Percentiles rank a stretch among this genome's conserved stretches.
Conservation (phyloP, 345 rosid species). For the Iberis pinnata region DNA sequence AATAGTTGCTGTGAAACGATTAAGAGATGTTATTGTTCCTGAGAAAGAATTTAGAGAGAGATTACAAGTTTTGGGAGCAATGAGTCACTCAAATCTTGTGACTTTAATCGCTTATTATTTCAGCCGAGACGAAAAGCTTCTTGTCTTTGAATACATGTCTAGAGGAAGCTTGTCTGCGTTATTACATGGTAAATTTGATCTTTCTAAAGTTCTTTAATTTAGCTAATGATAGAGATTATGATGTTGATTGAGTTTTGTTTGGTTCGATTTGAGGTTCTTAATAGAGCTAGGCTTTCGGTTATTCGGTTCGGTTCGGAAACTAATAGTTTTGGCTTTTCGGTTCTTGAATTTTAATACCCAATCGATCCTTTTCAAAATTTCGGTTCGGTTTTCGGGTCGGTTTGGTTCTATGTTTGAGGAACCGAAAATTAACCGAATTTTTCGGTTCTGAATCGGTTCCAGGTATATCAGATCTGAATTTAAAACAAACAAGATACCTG, state of each 20-base stretch:
- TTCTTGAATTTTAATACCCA: too few species aligned
- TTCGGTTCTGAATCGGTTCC: too few species aligned
- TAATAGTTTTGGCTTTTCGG: too few species aligned
- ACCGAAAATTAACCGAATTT: too few species aligned
- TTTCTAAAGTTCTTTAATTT: not conserved
- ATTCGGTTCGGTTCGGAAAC: too few species aligned
- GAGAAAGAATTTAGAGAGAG: constrained; percentile 69
- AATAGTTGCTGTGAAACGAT: constrained; percentile 75
- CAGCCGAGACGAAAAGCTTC: constrained; percentile 58
- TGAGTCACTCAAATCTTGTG: constrained; percentile 68
- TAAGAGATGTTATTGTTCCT: constrained; percentile 63
- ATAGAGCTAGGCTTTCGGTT: too few species aligned
- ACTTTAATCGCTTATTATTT: constrained; percentile 47
- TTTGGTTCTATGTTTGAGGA: too few species aligned
- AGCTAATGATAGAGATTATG: constrained; percentile 5
- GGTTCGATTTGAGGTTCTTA: not conserved
- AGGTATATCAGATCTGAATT: too few species aligned
- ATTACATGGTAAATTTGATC: constrained; percentile 45
- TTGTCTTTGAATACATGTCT: constrained; percentile 57
- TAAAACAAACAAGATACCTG: too few species aligned
- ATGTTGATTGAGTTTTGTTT: not conserved
- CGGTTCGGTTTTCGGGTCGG: too few species aligned
- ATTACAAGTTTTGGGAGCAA: constrained; percentile 59
- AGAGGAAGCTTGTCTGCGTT: constrained; percentile 69
- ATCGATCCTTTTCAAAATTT: too few species aligned